Evolutionary conservation across 2,329 filamentous ascomycete genomes (phyloP), one percentile per base, ranked within the genome.

Genomic region (Colletotrichum cordylinicola): DNA sequence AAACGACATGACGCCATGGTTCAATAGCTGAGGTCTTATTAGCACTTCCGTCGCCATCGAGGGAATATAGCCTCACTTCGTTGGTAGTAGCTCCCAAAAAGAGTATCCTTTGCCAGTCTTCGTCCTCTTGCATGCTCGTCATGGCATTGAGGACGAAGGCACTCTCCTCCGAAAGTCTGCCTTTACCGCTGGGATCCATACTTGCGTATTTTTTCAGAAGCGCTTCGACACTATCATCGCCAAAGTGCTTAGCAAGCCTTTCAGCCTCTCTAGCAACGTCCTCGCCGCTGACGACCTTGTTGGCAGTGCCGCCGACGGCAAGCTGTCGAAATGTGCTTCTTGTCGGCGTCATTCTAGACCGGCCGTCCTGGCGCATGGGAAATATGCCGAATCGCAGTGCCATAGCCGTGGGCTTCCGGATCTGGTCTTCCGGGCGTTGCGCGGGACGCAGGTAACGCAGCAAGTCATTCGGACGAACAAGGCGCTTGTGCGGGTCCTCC

Each of bases 281-380:
- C 3, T 18, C 43, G 24, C 70, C 74, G 13, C 21, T 29, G 24
- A 72, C 8, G 1, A 31, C 15, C 10, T 43, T 43, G 6, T 15
- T 79, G 27, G 67, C 43, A 12, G 77, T 43, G 6, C 74, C 55
- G 8, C 21, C 64, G n/a, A 58, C 39, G 8, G 31, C 55, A 16
- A 79, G 79, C 9, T 72, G 62, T 4, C 79, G 74, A 29, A 78
- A 78, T 18, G 77, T 67, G 12, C 79, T 72, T 67, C 81, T 76
- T 24, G 81, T 82, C 7, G 82, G 82, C 4, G 82, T 82, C 12
- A 81, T 78, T 31, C 80, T 77, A 16, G 82, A 84, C n/a, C 82
- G 79, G 1, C 82, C 82, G 62, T 82, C 82, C 6, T 65, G 75
- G 2, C 80, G 78, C 2, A 77, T 80, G 1, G 80, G 81, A 48